Evolutionary conservation across 2,329 filamentous ascomycete genomes (phyloP), one percentile per base, ranked within the genome.

Genomic region (Aspergillus novoparasiticus): DNA sequence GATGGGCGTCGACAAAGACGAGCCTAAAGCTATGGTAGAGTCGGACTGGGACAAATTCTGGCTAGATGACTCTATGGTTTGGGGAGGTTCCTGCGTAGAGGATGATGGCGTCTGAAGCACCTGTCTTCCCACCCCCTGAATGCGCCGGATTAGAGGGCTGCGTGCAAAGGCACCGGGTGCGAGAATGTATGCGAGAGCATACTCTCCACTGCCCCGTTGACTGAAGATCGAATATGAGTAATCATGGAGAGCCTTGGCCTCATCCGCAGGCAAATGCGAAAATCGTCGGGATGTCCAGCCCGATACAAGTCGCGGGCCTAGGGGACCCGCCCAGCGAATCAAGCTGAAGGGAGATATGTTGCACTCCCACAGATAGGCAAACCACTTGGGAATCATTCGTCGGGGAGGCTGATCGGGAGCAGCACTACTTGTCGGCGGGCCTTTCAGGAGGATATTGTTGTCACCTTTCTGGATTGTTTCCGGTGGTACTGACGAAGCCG

Each of bases 161-260:
- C 95, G 90, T 1, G 95, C 95, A 72, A 94, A 97, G 0, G 95
- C 95, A 0, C 95, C 95, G 0, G 95, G 95, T 0, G 95, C 95
- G 14, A 99, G 89, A 58, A 99, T 88, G 73, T 98, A 97, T 0
- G 93, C 89, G 0, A 99, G 85, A 0, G 91, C 94, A 75, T 98
- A 99, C 77, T 99, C 95, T 60, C 94, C 94, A 71, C 91, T 95
- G 41, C 95, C 95, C 21, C 90, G 88, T 76, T 97, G 93, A 63
- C 92, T 90, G 83, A 99, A 99, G 46, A 99, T 89, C 11, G 91
- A 92, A 79, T 98, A 99, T 26, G 93, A 89, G 79, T 99, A 99
- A 73, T 94, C 89, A 79, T 99, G 95, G 4, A 99, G 85, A 0
- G 91, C 90, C 69, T 93, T 87, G 6, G 91, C 89, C 79, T 99